Base-by-base conservation (phyloP, 257 asterid genomes). In the Echites panduratus region DNA sequence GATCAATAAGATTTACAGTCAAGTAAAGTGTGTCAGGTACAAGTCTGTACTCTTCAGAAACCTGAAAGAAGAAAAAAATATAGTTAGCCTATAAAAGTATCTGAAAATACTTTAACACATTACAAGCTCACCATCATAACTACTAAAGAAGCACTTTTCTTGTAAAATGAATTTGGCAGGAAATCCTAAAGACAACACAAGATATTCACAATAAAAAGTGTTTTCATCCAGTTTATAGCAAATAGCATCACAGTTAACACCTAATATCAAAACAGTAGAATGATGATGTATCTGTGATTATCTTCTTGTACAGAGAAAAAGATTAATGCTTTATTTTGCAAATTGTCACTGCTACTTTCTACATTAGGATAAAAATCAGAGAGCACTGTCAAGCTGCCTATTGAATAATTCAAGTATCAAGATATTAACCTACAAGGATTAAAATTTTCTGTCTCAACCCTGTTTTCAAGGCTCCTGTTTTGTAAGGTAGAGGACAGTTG, bases 1-100 rank as follows among this genome's bases (percentile, higher is more conserved):
- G 85, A 79, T 95, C 99, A 78, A 95, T 88, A 68, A 95, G 99
- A 86, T 92, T 88, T 76, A 92, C 96, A 73, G 99, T 87, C 84
- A 95, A 88, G 92, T 95, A 95, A 67, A 95, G 97, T 52, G 99
- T 95, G 81, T 95, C 99, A 0, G 98, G 97, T 29, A 89, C 95
- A 75, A 95, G 90, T 82, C 85, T 81, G 76, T 92, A 90, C 80
- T 95, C 99, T 89, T 91, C 97, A 38, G 96, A 89, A 75, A 95
- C 98, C 99, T 95, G 96, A 77, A 79, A 84, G 71, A 54, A 57
- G 70, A 7, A 63, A 19, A 50, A 32, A 70, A 81, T 68, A 68
- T 4, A 62, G 70, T 61, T 52, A 70, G 20, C 53, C 48, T 44
- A 70, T 27, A 32, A 41, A n/a, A 16, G 57, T 52, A 22, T 41